Percentiles rank a stretch among this genome's conserved stretches.
phyloP scores from a whole-genome alignment of 2,329 filamentous ascomycete genomes.

The Elsinoe batatas region DNA sequence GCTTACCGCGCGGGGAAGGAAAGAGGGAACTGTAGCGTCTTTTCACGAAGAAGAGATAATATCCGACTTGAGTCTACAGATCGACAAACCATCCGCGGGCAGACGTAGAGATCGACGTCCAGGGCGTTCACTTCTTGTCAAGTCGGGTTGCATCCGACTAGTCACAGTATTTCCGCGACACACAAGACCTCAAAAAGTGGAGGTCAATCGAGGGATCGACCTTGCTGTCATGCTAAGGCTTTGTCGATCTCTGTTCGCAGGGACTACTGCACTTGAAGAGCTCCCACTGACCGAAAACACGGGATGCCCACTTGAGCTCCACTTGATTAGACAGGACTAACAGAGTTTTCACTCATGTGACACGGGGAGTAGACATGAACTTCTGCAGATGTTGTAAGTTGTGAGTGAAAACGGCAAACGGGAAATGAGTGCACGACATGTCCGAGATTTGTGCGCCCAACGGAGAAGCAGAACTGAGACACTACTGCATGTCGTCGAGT shows the following conservation, averaged over 20 bases:
- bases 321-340: neutral
- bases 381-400: neutral
- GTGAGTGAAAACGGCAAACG: neutral
- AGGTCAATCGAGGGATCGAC: slow-evolving; percentile 4
- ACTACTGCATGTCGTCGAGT: too few species aligned
- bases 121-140: neutral
- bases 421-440: neutral
- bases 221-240: slow-evolving; percentile 4
- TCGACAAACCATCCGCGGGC: slow-evolving; percentile 6
- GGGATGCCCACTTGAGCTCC: neutral
- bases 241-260: slow-evolving; percentile 11
- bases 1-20: neutral
- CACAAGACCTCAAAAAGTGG: neutral
- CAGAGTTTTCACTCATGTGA: slow-evolving; percentile 2
- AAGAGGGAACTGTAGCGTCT: neutral
- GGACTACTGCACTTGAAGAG: neutral
- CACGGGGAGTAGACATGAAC: neutral
- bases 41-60: neutral
- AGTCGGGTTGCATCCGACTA: neutral
- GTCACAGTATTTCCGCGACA: neutral
- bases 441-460: slow-evolving; percentile 2
- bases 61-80: neutral
- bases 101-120: slow-evolving; percentile 1
- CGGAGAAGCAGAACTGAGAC: neutral
- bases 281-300: neutral